Base-by-base conservation (phyloP, 2,329 filamentous ascomycete species). In the Clarireedia monteithiana region DNA sequence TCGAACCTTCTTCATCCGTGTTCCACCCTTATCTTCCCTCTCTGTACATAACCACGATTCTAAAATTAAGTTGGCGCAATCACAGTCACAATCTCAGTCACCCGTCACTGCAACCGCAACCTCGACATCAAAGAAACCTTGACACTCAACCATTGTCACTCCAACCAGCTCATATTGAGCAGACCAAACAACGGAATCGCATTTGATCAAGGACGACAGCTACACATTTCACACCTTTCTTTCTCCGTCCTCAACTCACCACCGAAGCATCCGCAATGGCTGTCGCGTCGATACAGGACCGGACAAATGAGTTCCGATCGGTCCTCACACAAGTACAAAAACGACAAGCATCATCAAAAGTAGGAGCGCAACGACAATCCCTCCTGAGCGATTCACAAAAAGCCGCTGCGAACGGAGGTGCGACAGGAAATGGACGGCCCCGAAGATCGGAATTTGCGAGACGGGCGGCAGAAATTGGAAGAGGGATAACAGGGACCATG, bases 261-360 rank as follows among this genome's bases (percentile, higher is more conserved):
- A 30, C 27, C 1, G 2, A 2, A 30, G 6, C 7, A 30, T 20
- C 46, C 45, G 27, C 50, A 20, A 86, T 86, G 83, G 81, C 82
- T 56, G 78, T 83, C 68, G 71, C 79, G 59, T 92, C 91, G 51
- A 95, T 97, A 71, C 94, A 99, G 77, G 94, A 99, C 76, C 89
- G 94, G 69, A 99, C 94, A 57, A 81, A 84, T 69, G 94, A 99
- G 79, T 99, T 99, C 80, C 87, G 86, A 71, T 88, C 91, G 62
- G 95, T 97, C 67, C 83, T 97, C 60, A 78, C 82, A 47, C 89
- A 95, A 70, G 88, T 89, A 51, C 90, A 95, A 73, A 88, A 86
- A 68, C 82, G 85, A 61, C 84, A 94, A 67, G 84, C 85, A 34
- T 80, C 85, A 10, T 83, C 82, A 58, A 96, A 95, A 74, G 78